Evolutionary conservation across 495 filamentous ascomycete species (phyloP), one percentile per base, ranked within the genome.

Genomic region (Penicillium mononematosum): DNA sequence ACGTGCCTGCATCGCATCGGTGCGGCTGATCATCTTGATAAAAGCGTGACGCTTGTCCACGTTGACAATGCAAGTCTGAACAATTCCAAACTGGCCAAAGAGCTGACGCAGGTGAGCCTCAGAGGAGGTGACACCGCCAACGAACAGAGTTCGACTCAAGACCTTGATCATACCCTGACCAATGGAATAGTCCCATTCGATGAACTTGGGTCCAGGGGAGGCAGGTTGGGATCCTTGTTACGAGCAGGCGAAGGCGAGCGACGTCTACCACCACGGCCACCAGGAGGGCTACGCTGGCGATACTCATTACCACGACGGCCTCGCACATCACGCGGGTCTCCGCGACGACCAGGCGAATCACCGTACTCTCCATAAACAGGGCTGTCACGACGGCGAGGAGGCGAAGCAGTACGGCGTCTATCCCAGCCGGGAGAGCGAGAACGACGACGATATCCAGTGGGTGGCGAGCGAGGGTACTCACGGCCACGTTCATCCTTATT

Each of bases 21-120:
- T 77, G 24, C 95, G 91, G 53, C 81, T 90, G 55, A 92, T 81
- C 94, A 99, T 98, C 72, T 99, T 99, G 59, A 99, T 92, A 65
- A 99, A 99, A 12, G 94, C 94, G 74, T 98, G 95, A 22, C 94
- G 88, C 73, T 96, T 98, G 62, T 98, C 95, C 56, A 88, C 86
- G 73, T 98, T 96, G 65, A 97, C 93, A 58, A 99, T 99, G 71
- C 92, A 96, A 11, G 92, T 96, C 66, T 99, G 94, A 1, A 99
- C 95, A 45, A 85, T 71, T 45, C 94, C 94, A 66, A 85, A 96
- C 22, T 82, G 83, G 62, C 76, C 74, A 65, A 99, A 97, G 27
- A 92, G 83, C 25, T 74, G 76, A 22, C 90, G 84, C 46, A 99
- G 77, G 61, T 96, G 90, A 17, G 80, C 75, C 69, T 99, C 94